A percentile compares a stretch with the other conserved stretches of the same genome.
phyloP scores from a whole-genome alignment of 1,139 yeast species.

The Yamadazyma sp. region DNA sequence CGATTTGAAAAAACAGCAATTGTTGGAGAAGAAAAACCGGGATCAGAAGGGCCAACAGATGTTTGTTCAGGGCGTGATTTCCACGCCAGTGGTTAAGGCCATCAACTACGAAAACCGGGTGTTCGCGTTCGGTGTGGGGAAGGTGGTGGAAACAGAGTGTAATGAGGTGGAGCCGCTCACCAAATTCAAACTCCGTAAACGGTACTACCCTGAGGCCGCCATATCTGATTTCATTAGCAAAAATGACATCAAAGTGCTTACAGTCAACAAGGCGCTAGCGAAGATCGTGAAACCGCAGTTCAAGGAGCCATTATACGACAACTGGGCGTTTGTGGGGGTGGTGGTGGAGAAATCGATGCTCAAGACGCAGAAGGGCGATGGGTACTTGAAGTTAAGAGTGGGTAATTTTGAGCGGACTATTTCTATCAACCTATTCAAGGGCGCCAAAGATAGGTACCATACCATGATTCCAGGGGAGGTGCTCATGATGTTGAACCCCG shows the following conservation, averaged over 20 bases:
- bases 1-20: conserved; percentile 21
- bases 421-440: conserved; percentile 63
- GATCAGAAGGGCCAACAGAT: conserved; percentile 7
- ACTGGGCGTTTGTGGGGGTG: conserved; percentile 76
- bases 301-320: conserved; percentile 65
- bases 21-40: conserved; percentile 18
- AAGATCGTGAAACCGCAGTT: conserved; percentile 69
- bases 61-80: conserved; percentile 15
- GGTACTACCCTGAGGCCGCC: conserved; percentile 4
- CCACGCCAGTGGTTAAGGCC: conserved; percentile 8
- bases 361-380: conserved; percentile 33
- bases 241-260: conserved; percentile 48
- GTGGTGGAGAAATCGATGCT: conserved; percentile 55
- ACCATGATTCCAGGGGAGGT: conserved; percentile 73
- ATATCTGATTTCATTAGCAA: conserved; percentile 24
- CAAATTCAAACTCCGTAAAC: conserved; percentile 7
- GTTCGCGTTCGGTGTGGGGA: conserved; percentile 19
- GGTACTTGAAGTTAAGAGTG: conserved; percentile 60
- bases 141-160: conserved; percentile 9
- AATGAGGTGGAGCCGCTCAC: conserved; percentile 23
- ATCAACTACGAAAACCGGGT: conserved; percentile 23
- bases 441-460: conserved; percentile 70
- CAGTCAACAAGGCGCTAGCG: conserved; percentile 36
- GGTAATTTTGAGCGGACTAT: conserved; percentile 65
- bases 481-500: conserved; percentile 74